These are phyloP conservation scores for Eucalyptus sideroxylon DNA, from an alignment of 345 rosid genomes.

Conservation along the genomic window DNA sequence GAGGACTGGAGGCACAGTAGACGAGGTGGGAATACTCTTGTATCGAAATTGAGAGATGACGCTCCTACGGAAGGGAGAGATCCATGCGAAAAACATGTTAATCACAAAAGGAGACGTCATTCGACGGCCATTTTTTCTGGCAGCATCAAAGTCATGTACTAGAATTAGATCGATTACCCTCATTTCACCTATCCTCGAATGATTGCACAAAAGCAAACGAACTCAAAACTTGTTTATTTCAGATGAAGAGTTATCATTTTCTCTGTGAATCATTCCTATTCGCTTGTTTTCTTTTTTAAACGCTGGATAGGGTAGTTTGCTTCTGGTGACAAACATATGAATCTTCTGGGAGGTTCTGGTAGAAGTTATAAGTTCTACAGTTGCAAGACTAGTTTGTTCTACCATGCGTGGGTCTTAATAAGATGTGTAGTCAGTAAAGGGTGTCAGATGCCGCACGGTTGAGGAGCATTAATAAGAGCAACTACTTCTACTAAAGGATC, in stretches of 20 bases:
- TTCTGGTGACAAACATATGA: neutral
- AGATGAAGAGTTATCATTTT: neutral
- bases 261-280: too few species aligned
- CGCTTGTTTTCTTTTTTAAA: neutral
- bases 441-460: neutral
- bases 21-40: neutral
- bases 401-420: neutral
- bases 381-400: neutral
- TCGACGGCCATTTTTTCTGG: too few species aligned
- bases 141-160: neutral
- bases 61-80: neutral
- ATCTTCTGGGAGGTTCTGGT: neutral
- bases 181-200: neutral
- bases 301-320: neutral
- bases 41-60: neutral
- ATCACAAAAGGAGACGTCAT: neutral
- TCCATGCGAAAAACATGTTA: neutral
- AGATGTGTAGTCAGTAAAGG: neutral
- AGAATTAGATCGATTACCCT: neutral
- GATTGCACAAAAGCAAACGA: neutral
- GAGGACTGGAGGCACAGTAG: neutral
- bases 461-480: neutral
- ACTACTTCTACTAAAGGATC: neutral
- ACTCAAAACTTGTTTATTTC: neutral
- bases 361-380: neutral